Evolutionary conservation across 129 eudicot species (phyloP).

Genomic region (Artemisia annua): DNA sequence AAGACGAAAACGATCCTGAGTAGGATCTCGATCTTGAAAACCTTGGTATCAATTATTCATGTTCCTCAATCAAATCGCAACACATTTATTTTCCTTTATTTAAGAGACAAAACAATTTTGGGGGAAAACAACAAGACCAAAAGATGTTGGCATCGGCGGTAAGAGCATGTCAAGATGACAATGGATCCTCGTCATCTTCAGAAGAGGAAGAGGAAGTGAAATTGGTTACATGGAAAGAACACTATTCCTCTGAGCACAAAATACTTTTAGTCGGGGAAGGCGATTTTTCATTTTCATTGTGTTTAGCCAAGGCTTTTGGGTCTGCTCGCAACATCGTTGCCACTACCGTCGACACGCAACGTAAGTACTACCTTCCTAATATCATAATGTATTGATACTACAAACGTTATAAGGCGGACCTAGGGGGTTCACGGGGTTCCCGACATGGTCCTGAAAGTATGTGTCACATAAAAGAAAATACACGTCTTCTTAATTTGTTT

Average conservation of each 20-base stretch:
- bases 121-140: constrained; percentile 18
- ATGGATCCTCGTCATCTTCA: constrained; percentile 14
- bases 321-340: constrained; percentile 52
- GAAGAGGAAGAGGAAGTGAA: constrained; percentile 11
- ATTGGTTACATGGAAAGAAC: constrained; percentile 38
- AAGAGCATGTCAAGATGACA: background rate
- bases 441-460: too few relatives aligned
- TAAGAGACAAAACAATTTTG: background rate
- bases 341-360: constrained; percentile 40
- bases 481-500: too few relatives aligned
- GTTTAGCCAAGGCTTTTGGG: constrained; percentile 51
- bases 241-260: constrained; percentile 44
- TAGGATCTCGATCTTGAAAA: too few relatives aligned
- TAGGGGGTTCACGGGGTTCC: too few relatives aligned
- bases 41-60: too few relatives aligned
- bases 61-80: too few relatives aligned
- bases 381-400: background rate
- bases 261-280: constrained; percentile 69
- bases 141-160: constrained; percentile 14
- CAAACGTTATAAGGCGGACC: too few relatives aligned
- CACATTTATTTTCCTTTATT: too few relatives aligned
- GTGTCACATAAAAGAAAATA: too few relatives aligned
- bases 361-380: background rate
- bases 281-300: constrained; percentile 59
- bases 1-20: too few relatives aligned